These are phyloP conservation scores for Alopecurus myosuroides DNA, from an alignment of 176 grass and related monocot genomes.

Conservation along the genomic window DNA sequence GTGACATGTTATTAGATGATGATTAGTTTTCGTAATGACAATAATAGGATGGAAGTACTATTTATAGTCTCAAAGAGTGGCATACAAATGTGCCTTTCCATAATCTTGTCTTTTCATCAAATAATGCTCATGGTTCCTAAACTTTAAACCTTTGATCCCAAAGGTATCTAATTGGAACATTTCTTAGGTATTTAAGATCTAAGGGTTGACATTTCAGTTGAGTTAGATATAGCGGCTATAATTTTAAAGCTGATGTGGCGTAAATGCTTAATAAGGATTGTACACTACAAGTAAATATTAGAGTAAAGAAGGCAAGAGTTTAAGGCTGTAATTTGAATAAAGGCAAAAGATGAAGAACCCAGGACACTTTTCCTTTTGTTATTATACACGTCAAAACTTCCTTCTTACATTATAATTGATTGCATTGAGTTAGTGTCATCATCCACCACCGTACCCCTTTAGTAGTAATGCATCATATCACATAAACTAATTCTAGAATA, in stretches of 20 bases:
- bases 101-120: neutral
- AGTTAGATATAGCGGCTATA: neutral
- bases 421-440: no score
- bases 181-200: neutral
- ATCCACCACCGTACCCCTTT: no score
- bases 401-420: neutral
- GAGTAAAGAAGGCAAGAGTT: neutral
- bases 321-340: neutral
- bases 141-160: neutral
- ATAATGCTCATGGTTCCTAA: neutral
- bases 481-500: neutral
- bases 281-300: neutral
- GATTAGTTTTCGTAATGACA: neutral
- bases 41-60: neutral
- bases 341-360: neutral
- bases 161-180: neutral
- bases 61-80: neutral
- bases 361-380: neutral
- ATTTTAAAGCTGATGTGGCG: neutral
- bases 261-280: neutral
- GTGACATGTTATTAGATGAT: neutral
- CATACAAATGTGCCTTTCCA: neutral
- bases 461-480: neutral
- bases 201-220: neutral
- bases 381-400: neutral